Evolutionary conservation across 345 rosid species (phyloP).

Genomic region (Populus ilicifolia): DNA sequence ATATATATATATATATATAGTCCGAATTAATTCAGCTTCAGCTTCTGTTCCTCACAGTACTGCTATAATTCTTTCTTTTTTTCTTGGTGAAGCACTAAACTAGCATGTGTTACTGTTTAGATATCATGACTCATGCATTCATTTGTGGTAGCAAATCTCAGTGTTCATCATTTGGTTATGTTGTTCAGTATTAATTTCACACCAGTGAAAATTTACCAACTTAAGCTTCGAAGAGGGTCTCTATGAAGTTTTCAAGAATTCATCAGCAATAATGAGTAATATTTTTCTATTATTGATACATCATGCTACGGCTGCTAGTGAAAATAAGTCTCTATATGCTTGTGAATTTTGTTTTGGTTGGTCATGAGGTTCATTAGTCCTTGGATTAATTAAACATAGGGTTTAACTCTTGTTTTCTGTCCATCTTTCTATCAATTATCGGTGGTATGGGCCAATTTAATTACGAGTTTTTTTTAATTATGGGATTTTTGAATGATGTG

Average conservation of each 20-base stretch:
- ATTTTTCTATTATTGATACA: background rate
- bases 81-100: background rate
- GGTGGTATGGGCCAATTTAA: too few species aligned
- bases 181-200: background rate
- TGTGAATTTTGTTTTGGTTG: background rate
- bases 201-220: too few species aligned
- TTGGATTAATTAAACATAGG: background rate
- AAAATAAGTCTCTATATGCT: background rate
- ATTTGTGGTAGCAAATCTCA: background rate
- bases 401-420: background rate
- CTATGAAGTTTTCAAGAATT: too few species aligned
- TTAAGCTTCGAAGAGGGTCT: too few species aligned
- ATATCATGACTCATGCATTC: background rate
- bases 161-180: background rate
- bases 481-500: too few species aligned
- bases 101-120: background rate
- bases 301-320: background rate
- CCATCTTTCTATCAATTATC: too few species aligned
- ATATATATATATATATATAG: background rate
- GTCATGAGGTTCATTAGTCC: background rate
- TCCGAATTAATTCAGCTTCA: background rate
- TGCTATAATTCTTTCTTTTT: too few species aligned
- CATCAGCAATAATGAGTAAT: background rate
- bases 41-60: background rate
- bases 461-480: too few species aligned